Evolutionary conservation across 1,284 basidiomycete genomes (phyloP).

Genomic region (Sporisorium exsertum): DNA sequence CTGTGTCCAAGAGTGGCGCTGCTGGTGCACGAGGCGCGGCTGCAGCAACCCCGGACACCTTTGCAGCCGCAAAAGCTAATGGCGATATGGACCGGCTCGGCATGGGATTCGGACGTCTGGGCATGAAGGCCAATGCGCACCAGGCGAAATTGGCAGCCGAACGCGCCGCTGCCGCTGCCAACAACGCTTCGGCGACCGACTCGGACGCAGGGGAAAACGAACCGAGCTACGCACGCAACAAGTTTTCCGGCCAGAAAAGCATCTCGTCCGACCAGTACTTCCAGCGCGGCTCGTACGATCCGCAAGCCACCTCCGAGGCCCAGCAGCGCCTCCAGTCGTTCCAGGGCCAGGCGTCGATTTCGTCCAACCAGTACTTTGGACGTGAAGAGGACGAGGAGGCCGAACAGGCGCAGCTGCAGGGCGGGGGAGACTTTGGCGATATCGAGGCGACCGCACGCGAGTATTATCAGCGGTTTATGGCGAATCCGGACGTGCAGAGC

Average conservation of each 20-base stretch:
- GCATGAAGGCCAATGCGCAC: conserved; percentile 69
- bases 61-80: conserved; percentile 70
- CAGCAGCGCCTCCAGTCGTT: conserved; percentile 85
- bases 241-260: conserved; percentile 88
- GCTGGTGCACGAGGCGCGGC: conserved; percentile 28
- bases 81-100: conserved; percentile 77
- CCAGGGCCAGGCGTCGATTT: conserved; percentile 92
- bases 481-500: conserved; percentile 68
- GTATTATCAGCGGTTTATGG: conserved; percentile 68
- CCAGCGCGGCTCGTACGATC: conserved; percentile 88
- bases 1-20: conserved; percentile 15
- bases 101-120: conserved; percentile 85
- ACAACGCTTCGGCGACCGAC: conserved; percentile 29
- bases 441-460: conserved; percentile 65
- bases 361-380: conserved; percentile 80
- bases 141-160: conserved; percentile 55
- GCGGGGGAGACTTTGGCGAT: conserved; percentile 63
- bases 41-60: conserved; percentile 22
- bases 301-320: conserved; percentile 79
- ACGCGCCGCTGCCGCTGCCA: conserved; percentile 47
- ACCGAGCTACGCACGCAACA: conserved; percentile 84
- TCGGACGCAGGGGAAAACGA: conserved; percentile 69
- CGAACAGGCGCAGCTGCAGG: conserved; percentile 27
- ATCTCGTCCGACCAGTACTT: conserved; percentile 98
- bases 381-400: conserved; percentile 83